These are phyloP conservation scores for Atalantia buxifolia DNA, from an alignment of 345 rosid genomes.

Conservation along the genomic window DNA sequence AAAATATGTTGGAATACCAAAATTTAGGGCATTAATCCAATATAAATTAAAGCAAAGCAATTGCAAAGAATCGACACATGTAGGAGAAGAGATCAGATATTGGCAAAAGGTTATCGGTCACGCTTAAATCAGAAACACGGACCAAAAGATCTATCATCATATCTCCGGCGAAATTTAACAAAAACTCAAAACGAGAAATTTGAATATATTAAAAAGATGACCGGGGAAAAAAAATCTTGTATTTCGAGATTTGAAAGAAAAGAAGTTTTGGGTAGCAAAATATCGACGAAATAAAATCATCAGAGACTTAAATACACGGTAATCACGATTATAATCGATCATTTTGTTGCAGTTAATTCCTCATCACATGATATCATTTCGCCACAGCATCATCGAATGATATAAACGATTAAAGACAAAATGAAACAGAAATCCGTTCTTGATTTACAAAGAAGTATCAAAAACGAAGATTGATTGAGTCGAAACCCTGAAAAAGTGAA, in stretches of 20 bases:
- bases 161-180: not conserved
- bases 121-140: slow-evolving; percentile 40
- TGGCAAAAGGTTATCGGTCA: slow-evolving; percentile 30
- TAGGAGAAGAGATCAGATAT: slow-evolving; percentile 29
- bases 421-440: not conserved
- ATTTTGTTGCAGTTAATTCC: slow-evolving; percentile 36
- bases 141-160: slow-evolving; percentile 30
- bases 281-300: slow-evolving; percentile 4
- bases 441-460: not conserved
- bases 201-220: not conserved
- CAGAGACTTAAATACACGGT: slow-evolving; percentile 40
- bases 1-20: no score
- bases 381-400: not conserved
- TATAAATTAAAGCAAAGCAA: not conserved
- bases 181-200: not conserved
- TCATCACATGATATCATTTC: slow-evolving; percentile 23
- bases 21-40: not conserved
- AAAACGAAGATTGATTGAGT: not conserved
- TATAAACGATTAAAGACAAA: not conserved
- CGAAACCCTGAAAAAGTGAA: not conserved
- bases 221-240: no score
- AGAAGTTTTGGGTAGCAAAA: not conserved
- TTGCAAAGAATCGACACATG: not conserved
- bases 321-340: slow-evolving; percentile 35
- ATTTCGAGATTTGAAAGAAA: not conserved